These are phyloP conservation scores for Pecoramyces ruminantium DNA, from an alignment of 192 early-diverging fungal species.

Conservation along the genomic window DNA sequence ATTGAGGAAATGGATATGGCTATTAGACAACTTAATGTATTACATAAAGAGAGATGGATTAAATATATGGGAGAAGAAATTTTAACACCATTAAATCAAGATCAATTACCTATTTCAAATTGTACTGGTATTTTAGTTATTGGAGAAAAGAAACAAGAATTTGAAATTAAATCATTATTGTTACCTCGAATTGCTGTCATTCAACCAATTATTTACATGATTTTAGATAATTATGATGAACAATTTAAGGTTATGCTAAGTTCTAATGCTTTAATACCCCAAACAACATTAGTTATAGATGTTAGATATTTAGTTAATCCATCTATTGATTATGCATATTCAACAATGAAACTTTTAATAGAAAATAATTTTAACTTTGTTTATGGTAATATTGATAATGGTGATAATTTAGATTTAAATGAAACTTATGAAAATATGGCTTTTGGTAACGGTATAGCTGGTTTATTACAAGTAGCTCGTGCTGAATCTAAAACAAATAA, in stretches of 20 bases:
- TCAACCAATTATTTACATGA: neutral
- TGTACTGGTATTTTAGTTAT: neutral
- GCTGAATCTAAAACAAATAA: neutral
- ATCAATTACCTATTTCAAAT: neutral
- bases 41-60: neutral
- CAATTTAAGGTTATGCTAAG: neutral
- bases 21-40: neutral
- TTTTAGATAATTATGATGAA: neutral
- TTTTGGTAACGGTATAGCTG: neutral
- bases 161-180: neutral
- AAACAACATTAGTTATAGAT: neutral
- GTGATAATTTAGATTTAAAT: neutral
- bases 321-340: neutral
- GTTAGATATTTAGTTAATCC: neutral
- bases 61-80: neutral
- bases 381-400: neutral
- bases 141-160: neutral
- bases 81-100: neutral
- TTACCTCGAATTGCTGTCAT: neutral
- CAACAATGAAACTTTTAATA: neutral
- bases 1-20: neutral
- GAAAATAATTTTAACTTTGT: neutral
- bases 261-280: neutral
- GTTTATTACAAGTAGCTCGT: neutral
- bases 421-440: neutral